Conservation (phyloP, 345 rosid genomes). For the Iberis pinnata region DNA sequence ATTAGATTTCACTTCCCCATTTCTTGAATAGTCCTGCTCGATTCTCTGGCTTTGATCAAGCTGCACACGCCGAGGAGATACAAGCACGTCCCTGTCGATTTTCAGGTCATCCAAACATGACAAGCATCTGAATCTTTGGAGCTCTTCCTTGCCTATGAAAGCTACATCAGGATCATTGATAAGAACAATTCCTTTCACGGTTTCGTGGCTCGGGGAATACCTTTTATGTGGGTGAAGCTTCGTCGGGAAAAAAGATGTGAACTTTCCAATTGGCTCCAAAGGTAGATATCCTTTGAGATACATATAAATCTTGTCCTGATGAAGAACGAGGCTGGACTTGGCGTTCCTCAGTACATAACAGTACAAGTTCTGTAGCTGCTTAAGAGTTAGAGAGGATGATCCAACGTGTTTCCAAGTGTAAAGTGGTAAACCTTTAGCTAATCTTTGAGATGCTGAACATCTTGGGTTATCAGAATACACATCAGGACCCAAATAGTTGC, state of each 20-base stretch:
- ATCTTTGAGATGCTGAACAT: conserved; percentile 46
- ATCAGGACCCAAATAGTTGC: conserved; percentile 61
- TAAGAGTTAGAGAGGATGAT: conserved; percentile 39
- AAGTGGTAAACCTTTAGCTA: conserved; percentile 40
- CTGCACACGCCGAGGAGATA: conserved; percentile 28
- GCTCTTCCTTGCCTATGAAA: conserved; percentile 28
- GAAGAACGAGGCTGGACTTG: conserved; percentile 30
- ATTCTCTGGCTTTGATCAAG: conserved; percentile 18
- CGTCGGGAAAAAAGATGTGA: conserved; percentile 40
- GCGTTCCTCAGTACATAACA: conserved; percentile 45
- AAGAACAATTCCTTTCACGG: conserved; percentile 50
- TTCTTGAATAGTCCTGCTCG: conserved; percentile 15
- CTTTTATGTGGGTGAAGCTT: conserved; percentile 42
- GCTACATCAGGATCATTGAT: conserved; percentile 41
- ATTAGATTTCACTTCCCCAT: conserved; percentile 5
- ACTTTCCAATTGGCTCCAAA: conserved; percentile 30
- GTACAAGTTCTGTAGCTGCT: conserved; percentile 47
- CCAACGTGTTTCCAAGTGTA: conserved; percentile 48
- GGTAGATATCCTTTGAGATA: conserved; percentile 43
- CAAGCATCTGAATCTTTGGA: conserved; percentile 40
- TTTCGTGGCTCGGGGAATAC: conserved; percentile 34
- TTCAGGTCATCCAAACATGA: conserved; percentile 38
- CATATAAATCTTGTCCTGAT: conserved; percentile 32
- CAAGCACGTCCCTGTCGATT: conserved; percentile 32
- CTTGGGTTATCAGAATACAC: conserved; percentile 55